Evolutionary conservation across 176 grass and related monocot species (phyloP), one percentile per base, ranked within the genome.

Genomic region (Otatea glauca): DNA sequence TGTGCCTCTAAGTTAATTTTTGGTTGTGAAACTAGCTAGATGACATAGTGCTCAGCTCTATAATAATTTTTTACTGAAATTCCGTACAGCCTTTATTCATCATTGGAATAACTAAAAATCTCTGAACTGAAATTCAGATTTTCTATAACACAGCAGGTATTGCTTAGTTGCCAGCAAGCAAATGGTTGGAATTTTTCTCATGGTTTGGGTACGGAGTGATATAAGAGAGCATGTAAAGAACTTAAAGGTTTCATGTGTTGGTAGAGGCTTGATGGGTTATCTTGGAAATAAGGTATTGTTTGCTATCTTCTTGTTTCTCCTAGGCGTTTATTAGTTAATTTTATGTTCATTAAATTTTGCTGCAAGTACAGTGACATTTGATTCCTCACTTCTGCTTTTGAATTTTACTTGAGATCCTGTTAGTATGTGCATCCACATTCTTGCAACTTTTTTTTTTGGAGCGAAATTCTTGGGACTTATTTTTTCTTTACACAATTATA

Each of bases 141-240:
- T 85, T 78, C 44, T 25, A 47, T 72, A 49, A 73, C 3, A 65
- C 59, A 64, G 70, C 83, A 97, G 90, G 85, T 97, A 97, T 72
- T 97, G 95, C 78, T 91, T 94, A 58, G 90, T 93, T 63, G 95
- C 95, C 29, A 97, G 95, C 61, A 97, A 97, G 81, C 95, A 97
- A 84, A 97, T 97, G 95, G 95, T 97, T 72, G 95, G 95, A 16
- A 86, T 97, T 79, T 97, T 97, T 81, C 92, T 97, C 41, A 97
- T 88, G 85, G 86, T 97, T 51, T 97, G 95, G 95, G 92, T 97
- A 64, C 84, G 92, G 13, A 94, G 32, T 88, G 95, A 97, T 69
- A 91, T 97, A 61, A 94, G 91, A 82, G 90, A 92, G 38, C 81
- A 93, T 90, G 92, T 97, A 81, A 91, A 91, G 48, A 94, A 97